Conservation (phyloP, 2,329 filamentous ascomycete genomes). For the Lasiodiplodia theobromae region DNA sequence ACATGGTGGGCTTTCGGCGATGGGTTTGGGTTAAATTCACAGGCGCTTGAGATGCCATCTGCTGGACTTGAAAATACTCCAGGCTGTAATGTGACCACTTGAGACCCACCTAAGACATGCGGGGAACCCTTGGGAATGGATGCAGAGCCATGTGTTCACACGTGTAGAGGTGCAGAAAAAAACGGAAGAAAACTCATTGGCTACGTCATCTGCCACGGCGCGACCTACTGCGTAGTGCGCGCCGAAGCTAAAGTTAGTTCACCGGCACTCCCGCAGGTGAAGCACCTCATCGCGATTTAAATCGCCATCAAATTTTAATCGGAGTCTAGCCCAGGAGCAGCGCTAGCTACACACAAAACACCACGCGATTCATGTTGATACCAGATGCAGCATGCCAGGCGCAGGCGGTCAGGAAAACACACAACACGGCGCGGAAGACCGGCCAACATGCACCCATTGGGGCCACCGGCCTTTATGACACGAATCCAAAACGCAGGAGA, state of each 20-base stretch:
- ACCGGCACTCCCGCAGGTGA: not conserved
- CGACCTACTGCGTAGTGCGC: not conserved
- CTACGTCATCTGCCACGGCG: conserved; percentile 9
- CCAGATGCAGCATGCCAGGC: not conserved
- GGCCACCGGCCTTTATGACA: conserved; percentile 9
- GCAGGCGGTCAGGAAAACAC: conserved; percentile 3
- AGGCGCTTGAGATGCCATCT: not conserved
- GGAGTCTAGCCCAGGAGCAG: not conserved
- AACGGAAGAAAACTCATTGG: not conserved
- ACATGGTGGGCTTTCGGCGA: not conserved
- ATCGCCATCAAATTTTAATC: not conserved
- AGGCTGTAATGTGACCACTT: too few relatives aligned
- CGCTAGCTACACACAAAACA: conserved; percentile 1
- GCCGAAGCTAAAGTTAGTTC: conserved; percentile 6
- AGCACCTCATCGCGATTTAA: conserved; percentile 1
- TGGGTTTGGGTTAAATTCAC: not conserved
- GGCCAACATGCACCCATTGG: not conserved
- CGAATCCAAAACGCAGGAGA: not conserved
- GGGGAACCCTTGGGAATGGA: not conserved
- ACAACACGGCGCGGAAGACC: not conserved
- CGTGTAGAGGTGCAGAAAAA: conserved; percentile 8
- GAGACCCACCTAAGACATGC: not conserved
- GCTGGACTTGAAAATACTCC: not conserved
- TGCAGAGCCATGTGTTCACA: not conserved
- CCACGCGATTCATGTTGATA: conserved; percentile 3